Conservation (phyloP, 805 yeast genomes). For the Wickerhamomyces xylosicus region DNA sequence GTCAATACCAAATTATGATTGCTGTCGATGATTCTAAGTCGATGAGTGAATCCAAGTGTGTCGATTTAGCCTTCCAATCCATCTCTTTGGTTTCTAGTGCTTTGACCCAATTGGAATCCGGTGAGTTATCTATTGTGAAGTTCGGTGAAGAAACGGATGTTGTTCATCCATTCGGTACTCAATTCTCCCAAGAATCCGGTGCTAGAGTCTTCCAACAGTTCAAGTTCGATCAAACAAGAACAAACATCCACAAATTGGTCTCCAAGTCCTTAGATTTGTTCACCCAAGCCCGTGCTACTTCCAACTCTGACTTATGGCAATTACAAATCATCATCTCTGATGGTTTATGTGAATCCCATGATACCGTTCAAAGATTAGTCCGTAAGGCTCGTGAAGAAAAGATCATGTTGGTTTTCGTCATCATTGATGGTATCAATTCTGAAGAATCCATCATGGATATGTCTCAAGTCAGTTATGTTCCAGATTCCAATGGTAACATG, state of each 20-base stretch:
- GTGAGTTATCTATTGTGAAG: constrained; percentile 80
- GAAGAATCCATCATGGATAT: constrained; percentile 86
- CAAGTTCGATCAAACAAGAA: constrained; percentile 78
- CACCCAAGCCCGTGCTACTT: constrained; percentile 37
- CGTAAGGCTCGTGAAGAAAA: constrained; percentile 87
- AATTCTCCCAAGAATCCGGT: constrained; percentile 77
- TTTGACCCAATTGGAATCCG: constrained; percentile 86
- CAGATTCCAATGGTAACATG: constrained; percentile 60
- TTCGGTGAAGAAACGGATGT: constrained; percentile 80
- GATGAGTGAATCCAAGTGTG: constrained; percentile 89
- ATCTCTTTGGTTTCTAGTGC: constrained; percentile 92
- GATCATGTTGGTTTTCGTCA: constrained; percentile 90
- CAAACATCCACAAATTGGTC: constrained; percentile 73
- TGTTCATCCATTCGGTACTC: constrained; percentile 84
- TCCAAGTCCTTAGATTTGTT: constrained; percentile 65
- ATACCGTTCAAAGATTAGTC: constrained; percentile 67
- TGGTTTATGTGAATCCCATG: constrained; percentile 96
- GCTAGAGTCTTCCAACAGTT: constrained; percentile 79
- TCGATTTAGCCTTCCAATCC: constrained; percentile 87
- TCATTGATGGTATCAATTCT: constrained; percentile 80
- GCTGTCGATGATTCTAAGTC: constrained; percentile 97
- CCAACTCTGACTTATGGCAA: constrained; percentile 69
- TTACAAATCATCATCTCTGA: constrained; percentile 87
- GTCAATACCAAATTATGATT: constrained; percentile 95
- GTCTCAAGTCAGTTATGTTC: constrained; percentile 82